These are phyloP conservation scores for Oryza australiensis DNA, from an alignment of 176 grass and related monocot species.

Conservation along the genomic window DNA sequence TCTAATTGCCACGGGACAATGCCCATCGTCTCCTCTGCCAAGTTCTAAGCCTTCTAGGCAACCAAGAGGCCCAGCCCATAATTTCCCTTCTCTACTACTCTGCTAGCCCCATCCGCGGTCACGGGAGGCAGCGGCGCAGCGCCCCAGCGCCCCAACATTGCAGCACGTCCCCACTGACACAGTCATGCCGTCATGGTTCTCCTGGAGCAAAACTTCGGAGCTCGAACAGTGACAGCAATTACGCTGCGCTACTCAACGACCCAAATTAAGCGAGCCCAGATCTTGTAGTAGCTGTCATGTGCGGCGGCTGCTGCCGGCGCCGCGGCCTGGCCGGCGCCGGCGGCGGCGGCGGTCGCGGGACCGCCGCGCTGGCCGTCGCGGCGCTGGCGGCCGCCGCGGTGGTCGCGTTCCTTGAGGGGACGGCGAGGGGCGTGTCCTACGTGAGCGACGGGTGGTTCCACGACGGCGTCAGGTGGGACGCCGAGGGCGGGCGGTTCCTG, in stretches of 20 bases:
- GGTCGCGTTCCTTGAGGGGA: constrained; percentile 70
- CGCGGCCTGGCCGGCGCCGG: background rate
- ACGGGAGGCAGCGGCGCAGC: background rate
- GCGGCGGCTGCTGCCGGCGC: constrained; percentile 42
- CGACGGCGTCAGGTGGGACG: constrained; percentile 82
- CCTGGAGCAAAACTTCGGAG: background rate
- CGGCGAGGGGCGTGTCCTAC: constrained; percentile 53
- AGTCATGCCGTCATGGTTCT: too few relatives aligned
- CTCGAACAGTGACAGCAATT: background rate
- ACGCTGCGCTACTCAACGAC: background rate
- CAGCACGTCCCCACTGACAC: too few relatives aligned
- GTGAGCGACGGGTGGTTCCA: constrained; percentile 51
- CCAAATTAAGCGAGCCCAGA: background rate
- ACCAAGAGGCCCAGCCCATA: too few relatives aligned
- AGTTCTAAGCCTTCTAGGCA: too few relatives aligned
- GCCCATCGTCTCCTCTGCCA: too few relatives aligned
- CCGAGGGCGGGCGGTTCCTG: constrained; percentile 59
- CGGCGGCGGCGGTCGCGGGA: constrained; percentile 7
- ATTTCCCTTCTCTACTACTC: too few relatives aligned
- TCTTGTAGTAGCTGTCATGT: constrained; percentile 39
- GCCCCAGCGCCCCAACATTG: too few relatives aligned
- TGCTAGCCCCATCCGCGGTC: background rate
- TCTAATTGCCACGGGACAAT: too few relatives aligned
- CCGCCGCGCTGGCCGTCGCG: constrained; percentile 34
- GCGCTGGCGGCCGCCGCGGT: constrained; percentile 50